A percentile compares a stretch with the other conserved stretches of the same genome.
These are phyloP conservation scores for Coelastrella sp. DNA, from an alignment of 139 green algal species.

Conservation along the genomic window DNA sequence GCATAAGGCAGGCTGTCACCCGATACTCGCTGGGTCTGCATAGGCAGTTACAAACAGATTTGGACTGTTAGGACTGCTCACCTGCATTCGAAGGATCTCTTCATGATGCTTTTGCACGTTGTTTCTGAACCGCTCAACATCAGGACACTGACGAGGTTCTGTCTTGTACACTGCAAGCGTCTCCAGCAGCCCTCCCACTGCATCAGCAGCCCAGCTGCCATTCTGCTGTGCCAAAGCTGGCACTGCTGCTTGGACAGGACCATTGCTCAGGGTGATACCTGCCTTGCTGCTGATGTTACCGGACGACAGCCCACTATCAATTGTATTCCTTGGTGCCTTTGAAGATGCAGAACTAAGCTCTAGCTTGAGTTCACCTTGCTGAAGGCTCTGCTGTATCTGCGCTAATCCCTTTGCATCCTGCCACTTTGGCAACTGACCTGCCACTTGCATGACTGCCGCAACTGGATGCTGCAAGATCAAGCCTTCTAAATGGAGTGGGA, in stretches of 20 bases:
- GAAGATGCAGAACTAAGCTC: no score
- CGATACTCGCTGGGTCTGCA: no score
- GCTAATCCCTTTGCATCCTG: not conserved
- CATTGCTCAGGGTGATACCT: not conserved
- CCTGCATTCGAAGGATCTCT: conserved; percentile 64
- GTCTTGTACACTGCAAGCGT: not conserved
- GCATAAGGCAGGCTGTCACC: no score
- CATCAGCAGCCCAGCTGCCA: not conserved
- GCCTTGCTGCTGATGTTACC: not conserved
- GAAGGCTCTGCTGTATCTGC: not conserved
- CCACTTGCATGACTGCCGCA: not conserved
- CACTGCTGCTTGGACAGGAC: no score
- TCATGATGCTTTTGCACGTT: conserved; percentile 56
- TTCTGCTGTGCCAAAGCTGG: not conserved
- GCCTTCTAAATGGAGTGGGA: conserved; percentile 76
- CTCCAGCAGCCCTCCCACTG: not conserved
- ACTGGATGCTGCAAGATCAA: conserved; percentile 12
- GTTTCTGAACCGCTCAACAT: conserved; percentile 25
- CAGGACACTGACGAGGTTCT: conserved; percentile 3
- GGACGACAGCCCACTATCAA: no score
- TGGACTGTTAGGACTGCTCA: no score
- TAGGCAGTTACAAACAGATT: no score
- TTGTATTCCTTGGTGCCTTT: no score
- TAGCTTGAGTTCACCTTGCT: not conserved
- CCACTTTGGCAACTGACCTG: conserved; percentile 7